phyloP scores from a whole-genome alignment of 2,329 filamentous ascomycete species.

The Colletotrichum godetiae region DNA sequence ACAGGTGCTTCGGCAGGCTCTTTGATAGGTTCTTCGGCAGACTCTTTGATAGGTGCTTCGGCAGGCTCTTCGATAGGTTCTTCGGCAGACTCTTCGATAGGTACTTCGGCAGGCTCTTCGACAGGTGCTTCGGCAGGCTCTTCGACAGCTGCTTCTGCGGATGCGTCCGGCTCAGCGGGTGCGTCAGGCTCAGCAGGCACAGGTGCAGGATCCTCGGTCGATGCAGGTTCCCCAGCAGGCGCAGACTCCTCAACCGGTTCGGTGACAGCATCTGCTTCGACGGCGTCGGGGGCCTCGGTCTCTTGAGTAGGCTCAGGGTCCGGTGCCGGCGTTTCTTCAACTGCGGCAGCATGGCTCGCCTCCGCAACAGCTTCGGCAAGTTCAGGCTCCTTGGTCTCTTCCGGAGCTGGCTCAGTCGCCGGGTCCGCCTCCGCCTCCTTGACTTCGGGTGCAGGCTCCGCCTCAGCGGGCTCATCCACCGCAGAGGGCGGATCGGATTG shows the following conservation, averaged over 20 bases:
- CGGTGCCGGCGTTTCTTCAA: neutral
- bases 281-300: no score
- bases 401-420: neutral
- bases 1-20: no score
- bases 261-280: neutral
- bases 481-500: neutral
- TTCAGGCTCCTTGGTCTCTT: constrained; percentile 1
- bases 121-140: no score
- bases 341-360: constrained; percentile 20
- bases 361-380: constrained; percentile 2
- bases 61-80: no score
- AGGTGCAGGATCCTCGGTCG: neutral
- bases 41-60: neutral
- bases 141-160: no score
- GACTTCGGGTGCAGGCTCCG: constrained; percentile 6
- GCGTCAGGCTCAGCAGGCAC: neutral
- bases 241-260: neutral
- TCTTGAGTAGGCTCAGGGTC: neutral
- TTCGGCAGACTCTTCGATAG: neutral
- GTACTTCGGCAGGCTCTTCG: neutral
- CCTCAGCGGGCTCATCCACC: neutral
- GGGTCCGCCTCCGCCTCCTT: constrained; percentile 4
- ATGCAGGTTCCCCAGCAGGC: neutral
- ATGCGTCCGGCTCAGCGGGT: neutral
- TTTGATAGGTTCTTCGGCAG: no score